Evolutionary conservation across 257 asterid genomes (phyloP).

Genomic region (Lithospermum erythrorhizon): DNA sequence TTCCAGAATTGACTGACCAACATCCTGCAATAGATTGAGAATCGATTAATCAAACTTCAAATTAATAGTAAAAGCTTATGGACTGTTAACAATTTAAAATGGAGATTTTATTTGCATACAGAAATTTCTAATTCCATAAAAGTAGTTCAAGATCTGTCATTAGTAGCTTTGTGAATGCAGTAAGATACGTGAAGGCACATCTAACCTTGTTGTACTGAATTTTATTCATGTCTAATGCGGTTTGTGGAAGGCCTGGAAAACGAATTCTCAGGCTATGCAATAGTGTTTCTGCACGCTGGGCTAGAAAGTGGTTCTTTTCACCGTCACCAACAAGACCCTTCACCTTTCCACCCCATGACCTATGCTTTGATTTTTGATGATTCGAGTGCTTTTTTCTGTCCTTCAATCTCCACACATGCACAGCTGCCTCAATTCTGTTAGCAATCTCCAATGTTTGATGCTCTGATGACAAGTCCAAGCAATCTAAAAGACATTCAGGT

Average conservation of each 20-base stretch:
- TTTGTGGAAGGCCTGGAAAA: constrained; percentile 94
- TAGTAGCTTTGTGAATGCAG: no score
- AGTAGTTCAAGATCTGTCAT: no score
- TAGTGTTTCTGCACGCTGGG: constrained; percentile 71
- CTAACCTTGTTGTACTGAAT: constrained; percentile 89
- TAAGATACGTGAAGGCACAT: background rate
- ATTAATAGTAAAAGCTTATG: no score
- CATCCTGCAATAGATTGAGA: constrained; percentile 52
- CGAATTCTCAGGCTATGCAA: constrained; percentile 63
- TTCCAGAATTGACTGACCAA: constrained; percentile 91
- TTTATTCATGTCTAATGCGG: constrained; percentile 91
- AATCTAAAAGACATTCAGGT: constrained; percentile 78
- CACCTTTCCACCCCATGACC: constrained; percentile 80
- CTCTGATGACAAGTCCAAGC: constrained; percentile 84
- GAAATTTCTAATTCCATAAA: no score
- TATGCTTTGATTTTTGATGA: constrained; percentile 44
- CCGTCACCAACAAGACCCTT: constrained; percentile 66
- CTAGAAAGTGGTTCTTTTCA: constrained; percentile 50
- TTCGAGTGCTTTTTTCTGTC: constrained; percentile 49
- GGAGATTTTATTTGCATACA: background rate
- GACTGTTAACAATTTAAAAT: background rate
- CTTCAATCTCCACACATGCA: constrained; percentile 76
- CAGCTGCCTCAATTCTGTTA: constrained; percentile 82
- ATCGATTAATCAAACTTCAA: background rate
- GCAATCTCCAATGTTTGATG: constrained; percentile 78